Conservation (phyloP, 305 asterid genomes). For the Solanum hybrid region DNA sequence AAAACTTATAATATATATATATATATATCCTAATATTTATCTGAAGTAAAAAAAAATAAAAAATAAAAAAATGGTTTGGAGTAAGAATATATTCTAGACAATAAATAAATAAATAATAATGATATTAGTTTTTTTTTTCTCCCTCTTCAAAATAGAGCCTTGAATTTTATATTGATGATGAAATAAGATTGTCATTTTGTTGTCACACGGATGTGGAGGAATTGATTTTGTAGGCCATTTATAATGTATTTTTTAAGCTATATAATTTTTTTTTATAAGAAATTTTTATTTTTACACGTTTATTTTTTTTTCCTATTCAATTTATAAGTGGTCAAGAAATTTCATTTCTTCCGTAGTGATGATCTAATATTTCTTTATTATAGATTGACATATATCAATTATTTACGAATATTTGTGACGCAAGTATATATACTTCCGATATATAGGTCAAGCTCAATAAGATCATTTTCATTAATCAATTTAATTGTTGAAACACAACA, state of each 20-base stretch:
- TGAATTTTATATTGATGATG: neutral
- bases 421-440: neutral
- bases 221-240: no score
- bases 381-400: neutral
- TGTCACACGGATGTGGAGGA: neutral
- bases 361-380: neutral
- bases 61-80: neutral
- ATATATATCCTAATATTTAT: neutral
- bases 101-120: neutral
- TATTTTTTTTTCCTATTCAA: neutral
- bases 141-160: neutral
- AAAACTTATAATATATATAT: neutral
- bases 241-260: no score
- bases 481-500: neutral
- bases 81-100: neutral
- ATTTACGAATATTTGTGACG: neutral
- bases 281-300: rapidly evolving
- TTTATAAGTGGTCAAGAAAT: neutral
- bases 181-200: neutral
- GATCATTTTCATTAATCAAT: neutral
- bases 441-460: neutral
- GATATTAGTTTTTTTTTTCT: neutral
- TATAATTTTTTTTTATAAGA: no score
- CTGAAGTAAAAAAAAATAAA: neutral
- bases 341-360: no score